Evolutionary conservation across 495 filamentous ascomycete genomes (phyloP), one percentile per base, ranked within the genome.

Genomic region (Jackrogersella minutella): DNA sequence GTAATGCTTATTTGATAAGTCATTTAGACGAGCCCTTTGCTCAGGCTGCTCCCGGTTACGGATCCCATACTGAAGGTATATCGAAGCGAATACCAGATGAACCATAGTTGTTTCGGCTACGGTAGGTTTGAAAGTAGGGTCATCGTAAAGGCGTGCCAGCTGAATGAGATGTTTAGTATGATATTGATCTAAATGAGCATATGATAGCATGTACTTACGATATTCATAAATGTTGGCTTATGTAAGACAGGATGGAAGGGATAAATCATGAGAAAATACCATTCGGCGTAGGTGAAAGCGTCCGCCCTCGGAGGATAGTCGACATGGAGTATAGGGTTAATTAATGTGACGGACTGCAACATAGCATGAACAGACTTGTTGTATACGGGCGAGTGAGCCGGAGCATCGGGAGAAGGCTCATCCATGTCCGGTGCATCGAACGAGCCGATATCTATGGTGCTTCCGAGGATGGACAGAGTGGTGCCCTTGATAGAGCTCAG

Each of bases 81-180:
- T 86, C 39, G 88, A 89, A 14, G 90, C 89, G 66, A 93, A 88
- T 47, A 93, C 81, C 84, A 91, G 90, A 75, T 93, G 90, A 17
- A 91, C 80, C 64, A 85, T 84, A n/a, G 91, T 89, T 1, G 80
- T 83, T 64, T 93, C 88, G 1, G 88, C 84, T 1, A 84, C 73
- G 0, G 84, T 83, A 1, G 89, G 83, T 55, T 81, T 76, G 73
- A 86, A 91, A 43, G 60, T 77, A 5, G 82, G 77, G 21, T 91
- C 87, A 57, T 89, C 84, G 64, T 90, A 91, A 50, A 87, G 82
- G 17, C 81, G 82, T 28, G 74, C 80, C 54, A 90, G 76, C 86
- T 90, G 69, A 26, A 16, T 10, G 3, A 14, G 60, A 28, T 28
- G 66, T 58, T 76, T 59, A 47, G 51, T 9, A 36, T 11, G 39